phyloP scores from a whole-genome alignment of 345 rosid species.

The Pugionium cornutum region DNA sequence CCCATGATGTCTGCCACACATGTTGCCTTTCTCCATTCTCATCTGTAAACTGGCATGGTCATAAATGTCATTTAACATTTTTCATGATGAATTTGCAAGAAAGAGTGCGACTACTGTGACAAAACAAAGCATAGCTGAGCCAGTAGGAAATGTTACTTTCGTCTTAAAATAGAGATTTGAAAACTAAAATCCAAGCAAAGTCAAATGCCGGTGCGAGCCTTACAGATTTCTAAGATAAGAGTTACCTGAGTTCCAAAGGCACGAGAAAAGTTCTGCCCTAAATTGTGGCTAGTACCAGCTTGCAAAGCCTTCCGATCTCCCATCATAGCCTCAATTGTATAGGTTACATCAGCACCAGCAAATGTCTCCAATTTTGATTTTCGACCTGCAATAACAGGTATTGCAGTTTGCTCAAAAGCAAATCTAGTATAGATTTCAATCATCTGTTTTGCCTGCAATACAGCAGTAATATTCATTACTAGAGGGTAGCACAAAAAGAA shows the following conservation, averaged over 20 bases:
- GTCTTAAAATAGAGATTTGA: neutral
- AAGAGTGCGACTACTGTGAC: neutral
- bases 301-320: constrained; percentile 94
- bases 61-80: constrained; percentile 20
- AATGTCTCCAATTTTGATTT: constrained; percentile 84
- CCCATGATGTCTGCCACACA: constrained; percentile 99
- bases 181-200: neutral
- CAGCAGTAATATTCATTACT: constrained; percentile 1
- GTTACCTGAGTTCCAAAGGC: constrained; percentile 87
- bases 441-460: constrained; percentile 83
- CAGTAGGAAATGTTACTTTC: constrained; percentile 3
- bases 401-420: constrained; percentile 91
- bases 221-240: constrained; percentile 7
- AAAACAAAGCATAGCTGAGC: neutral
- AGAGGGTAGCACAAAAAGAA: constrained; percentile 13
- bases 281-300: constrained; percentile 94
- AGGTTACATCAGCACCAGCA: constrained; percentile 89
- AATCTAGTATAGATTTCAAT: constrained; percentile 82
- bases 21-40: constrained; percentile 90
- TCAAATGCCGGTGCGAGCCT: neutral
- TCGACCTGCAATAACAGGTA: constrained; percentile 91
- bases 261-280: constrained; percentile 89
- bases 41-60: constrained; percentile 71
- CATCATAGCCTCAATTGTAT: constrained; percentile 99
- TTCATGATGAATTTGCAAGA: neutral